Evolutionary conservation across 129 eudicot genomes (phyloP).

Genomic region (Oenanthe sinensis): DNA sequence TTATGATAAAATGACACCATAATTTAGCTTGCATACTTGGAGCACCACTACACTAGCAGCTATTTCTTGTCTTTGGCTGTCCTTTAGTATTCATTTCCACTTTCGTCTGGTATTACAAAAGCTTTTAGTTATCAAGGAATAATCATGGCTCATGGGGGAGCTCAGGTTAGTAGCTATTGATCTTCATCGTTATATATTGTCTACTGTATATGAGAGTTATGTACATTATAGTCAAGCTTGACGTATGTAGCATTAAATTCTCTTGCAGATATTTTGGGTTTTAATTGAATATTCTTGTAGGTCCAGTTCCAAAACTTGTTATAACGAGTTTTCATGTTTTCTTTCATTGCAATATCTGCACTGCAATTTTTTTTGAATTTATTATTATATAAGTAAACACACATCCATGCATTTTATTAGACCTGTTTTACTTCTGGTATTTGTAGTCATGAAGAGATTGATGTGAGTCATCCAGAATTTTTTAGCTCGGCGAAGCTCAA

Average conservation of each 20-base stretch:
- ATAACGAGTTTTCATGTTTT: background rate
- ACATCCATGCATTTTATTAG: background rate
- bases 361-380: background rate
- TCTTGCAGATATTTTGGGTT: background rate
- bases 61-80: background rate
- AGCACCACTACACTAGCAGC: background rate
- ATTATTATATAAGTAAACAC: background rate
- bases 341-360: background rate
- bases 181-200: background rate
- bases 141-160: background rate
- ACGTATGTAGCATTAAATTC: background rate
- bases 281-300: background rate
- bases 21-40: background rate
- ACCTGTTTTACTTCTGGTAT: background rate
- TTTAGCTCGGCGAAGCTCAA: conserved; percentile 73
- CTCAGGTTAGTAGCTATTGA: background rate
- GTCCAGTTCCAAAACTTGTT: background rate
- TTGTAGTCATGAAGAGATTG: conserved; percentile 85
- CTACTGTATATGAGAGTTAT: background rate
- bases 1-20: background rate
- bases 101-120: background rate
- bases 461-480: conserved; percentile 97
- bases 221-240: background rate
- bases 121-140: background rate
- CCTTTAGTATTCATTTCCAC: background rate